phyloP scores from a whole-genome alignment of 2,329 filamentous ascomycete species.

The Fusarium kyushuense region DNA sequence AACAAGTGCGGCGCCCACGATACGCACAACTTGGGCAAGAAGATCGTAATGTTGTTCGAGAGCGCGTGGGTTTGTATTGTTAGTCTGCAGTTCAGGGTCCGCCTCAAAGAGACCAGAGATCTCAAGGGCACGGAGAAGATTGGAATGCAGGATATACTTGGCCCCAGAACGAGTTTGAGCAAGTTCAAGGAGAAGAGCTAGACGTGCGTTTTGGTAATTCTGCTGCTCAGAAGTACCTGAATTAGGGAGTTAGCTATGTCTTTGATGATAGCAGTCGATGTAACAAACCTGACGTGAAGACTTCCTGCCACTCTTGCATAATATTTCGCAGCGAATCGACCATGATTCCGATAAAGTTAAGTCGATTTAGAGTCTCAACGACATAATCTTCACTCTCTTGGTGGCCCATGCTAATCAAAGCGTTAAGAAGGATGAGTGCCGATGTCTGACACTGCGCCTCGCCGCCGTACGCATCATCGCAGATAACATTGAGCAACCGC shows the following conservation, averaged over 20 bases:
- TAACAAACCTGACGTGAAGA: constrained; percentile 65
- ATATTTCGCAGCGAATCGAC: constrained; percentile 88
- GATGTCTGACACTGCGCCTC: constrained; percentile 85
- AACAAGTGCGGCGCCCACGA: constrained; percentile 85
- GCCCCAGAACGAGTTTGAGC: constrained; percentile 88
- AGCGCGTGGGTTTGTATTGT: constrained; percentile 75
- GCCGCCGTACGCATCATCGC: constrained; percentile 91
- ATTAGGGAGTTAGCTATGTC: constrained; percentile 28
- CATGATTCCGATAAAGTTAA: constrained; percentile 92
- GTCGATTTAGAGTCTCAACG: constrained; percentile 81
- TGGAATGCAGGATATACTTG: constrained; percentile 86
- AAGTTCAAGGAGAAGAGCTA: constrained; percentile 85
- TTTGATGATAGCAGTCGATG: not conserved
- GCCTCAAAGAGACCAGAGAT: constrained; percentile 87
- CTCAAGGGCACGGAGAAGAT: constrained; percentile 84
- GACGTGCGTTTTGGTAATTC: constrained; percentile 74
- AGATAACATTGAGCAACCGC: constrained; percentile 84
- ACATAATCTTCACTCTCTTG: constrained; percentile 79
- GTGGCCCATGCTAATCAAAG: constrained; percentile 79
- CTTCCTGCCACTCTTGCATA: constrained; percentile 75
- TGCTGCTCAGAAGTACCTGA: constrained; percentile 58
- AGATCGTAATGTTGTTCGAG: constrained; percentile 87
- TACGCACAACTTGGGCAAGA: constrained; percentile 81
- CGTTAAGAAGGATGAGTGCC: constrained; percentile 84
- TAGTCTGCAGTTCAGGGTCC: constrained; percentile 91